Conservation (phyloP, 169 alveolate species). For the Plasmodium knowlesi region DNA sequence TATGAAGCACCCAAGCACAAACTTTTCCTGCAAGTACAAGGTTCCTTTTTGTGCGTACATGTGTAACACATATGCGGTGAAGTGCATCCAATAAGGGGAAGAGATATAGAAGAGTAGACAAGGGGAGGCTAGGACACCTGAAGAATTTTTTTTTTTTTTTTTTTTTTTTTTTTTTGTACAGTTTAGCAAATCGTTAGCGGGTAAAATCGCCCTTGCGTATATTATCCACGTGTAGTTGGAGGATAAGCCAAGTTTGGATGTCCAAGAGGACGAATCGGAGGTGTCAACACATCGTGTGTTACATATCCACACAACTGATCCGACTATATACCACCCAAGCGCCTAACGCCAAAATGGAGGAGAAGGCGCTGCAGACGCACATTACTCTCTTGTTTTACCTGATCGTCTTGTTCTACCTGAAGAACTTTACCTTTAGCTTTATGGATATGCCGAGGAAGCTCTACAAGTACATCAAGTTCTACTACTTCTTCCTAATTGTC, state of each 20-base stretch:
- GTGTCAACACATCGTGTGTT: too few species aligned
- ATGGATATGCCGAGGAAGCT: slow-evolving; percentile 43
- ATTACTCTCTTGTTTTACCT: slow-evolving; percentile 53
- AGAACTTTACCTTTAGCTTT: slow-evolving; percentile 34
- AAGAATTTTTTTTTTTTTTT: too few species aligned
- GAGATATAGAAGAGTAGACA: not conserved
- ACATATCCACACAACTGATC: too few species aligned
- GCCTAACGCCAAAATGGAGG: slow-evolving; percentile 29
- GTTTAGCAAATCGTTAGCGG: not conserved
- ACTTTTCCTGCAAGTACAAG: not conserved
- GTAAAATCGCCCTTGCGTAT: not conserved
- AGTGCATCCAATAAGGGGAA: not conserved
- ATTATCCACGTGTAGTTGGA: too few species aligned
- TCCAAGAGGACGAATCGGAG: too few species aligned
- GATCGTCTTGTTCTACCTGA: slow-evolving; percentile 41
- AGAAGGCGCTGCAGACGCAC: slow-evolving; percentile 47
- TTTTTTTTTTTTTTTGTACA: not conserved
- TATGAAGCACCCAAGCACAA: not conserved
- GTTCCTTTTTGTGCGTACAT: not conserved
- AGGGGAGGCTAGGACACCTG: not conserved
- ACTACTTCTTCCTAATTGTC: slow-evolving; percentile 36
- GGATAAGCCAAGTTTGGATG: too few species aligned
- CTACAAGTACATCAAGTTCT: slow-evolving; percentile 30
- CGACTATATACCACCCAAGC: too few species aligned
- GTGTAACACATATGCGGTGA: not conserved